phyloP scores from a whole-genome alignment of 805 yeast species.

The Lipomyces yamanashiensis region DNA sequence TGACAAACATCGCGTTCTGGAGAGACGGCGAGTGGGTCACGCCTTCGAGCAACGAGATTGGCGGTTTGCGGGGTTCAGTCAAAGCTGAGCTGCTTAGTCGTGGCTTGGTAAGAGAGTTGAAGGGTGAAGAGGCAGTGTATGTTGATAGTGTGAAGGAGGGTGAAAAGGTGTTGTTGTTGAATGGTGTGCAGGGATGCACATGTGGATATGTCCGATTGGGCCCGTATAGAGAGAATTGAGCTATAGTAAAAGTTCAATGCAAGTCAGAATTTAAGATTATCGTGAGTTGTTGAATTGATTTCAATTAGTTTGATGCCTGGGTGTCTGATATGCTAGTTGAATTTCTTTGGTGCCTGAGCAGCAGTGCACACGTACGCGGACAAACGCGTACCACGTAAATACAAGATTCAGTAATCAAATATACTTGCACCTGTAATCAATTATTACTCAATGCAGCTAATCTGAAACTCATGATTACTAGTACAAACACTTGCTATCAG shows the following conservation, averaged over 20 bases:
- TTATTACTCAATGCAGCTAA: too few species aligned
- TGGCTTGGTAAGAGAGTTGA: constrained; percentile 47
- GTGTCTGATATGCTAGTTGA: too few species aligned
- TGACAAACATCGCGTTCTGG: constrained; percentile 75
- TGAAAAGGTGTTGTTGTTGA: constrained; percentile 71
- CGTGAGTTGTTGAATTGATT: too few species aligned
- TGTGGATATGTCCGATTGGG: constrained; percentile 31
- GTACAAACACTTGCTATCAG: too few species aligned
- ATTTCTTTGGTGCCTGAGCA: too few species aligned
- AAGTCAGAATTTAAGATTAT: neutral
- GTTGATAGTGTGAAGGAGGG: constrained; percentile 61
- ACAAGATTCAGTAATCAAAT: too few species aligned
- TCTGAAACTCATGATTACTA: too few species aligned
- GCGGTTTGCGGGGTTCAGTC: constrained; percentile 85
- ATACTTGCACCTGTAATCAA: too few species aligned
- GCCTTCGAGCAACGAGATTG: constrained; percentile 68
- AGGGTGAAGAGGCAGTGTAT: constrained; percentile 56
- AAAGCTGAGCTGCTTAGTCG: constrained; percentile 66
- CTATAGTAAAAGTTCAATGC: neutral
- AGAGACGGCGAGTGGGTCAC: constrained; percentile 70
- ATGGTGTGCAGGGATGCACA: constrained; percentile 82
- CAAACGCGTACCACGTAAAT: too few species aligned
- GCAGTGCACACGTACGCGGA: too few species aligned
- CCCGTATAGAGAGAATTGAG: constrained; percentile 5
- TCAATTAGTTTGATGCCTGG: too few species aligned